Evolutionary conservation across 2,329 filamentous ascomycete species (phyloP).

Genomic region (Stagonosporopsis tanaceti): DNA sequence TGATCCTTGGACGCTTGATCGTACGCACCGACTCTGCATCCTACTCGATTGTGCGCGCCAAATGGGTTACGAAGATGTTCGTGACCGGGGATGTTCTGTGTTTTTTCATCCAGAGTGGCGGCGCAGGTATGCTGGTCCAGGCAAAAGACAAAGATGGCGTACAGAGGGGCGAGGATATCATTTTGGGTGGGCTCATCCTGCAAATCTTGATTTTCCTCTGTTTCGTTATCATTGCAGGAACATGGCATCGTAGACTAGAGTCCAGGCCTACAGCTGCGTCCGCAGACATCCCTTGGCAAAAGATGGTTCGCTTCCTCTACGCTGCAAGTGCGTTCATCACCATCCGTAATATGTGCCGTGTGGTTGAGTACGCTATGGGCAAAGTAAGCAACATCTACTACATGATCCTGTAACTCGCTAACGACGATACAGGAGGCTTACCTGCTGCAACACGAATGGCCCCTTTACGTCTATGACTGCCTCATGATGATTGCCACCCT

Average conservation of each 20-base stretch:
- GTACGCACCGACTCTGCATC: conserved; percentile 52
- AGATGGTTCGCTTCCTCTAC: conserved; percentile 49
- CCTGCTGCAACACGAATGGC: conserved; percentile 37
- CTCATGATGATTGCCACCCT: conserved; percentile 38
- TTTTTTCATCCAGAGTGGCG: conserved; percentile 60
- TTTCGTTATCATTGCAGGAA: conserved; percentile 59
- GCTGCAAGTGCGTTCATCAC: conserved; percentile 53
- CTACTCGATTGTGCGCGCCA: conserved; percentile 53
- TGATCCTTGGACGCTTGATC: conserved; percentile 56
- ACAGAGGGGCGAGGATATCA: conserved; percentile 59
- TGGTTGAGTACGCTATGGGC: conserved; percentile 56
- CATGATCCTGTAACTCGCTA: conserved; percentile 1
- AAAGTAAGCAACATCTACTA: conserved; percentile 21
- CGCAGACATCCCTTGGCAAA: conserved; percentile 44
- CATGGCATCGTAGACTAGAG: conserved; percentile 60
- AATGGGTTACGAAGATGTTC: conserved; percentile 63
- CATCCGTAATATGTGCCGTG: conserved; percentile 57
- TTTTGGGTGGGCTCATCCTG: conserved; percentile 64
- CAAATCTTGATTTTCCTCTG: conserved; percentile 66
- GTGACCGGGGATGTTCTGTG: conserved; percentile 63
- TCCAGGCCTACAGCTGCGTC: conserved; percentile 38
- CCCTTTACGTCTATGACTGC: conserved; percentile 40
- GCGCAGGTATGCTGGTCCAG: conserved; percentile 54
- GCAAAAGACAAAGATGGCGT: conserved; percentile 32
- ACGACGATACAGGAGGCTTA: conserved; percentile 31